Evolutionary conservation across 441 rosid genomes (phyloP).

Genomic region (Gossypium laxum): DNA sequence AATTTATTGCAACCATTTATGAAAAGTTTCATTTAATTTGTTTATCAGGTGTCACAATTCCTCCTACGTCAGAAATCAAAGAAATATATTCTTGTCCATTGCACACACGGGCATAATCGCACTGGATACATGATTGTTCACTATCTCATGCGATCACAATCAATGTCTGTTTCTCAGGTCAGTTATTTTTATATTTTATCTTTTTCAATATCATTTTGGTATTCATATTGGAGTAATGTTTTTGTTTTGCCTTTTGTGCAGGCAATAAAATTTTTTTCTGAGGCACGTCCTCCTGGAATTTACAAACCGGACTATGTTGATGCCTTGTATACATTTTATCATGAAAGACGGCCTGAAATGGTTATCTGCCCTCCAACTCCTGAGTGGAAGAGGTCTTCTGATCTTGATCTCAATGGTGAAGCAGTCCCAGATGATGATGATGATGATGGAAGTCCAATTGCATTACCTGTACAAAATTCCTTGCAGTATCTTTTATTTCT

Average conservation of each 20-base stretch:
- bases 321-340: conserved; percentile 73
- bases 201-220: not conserved
- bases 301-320: conserved; percentile 87
- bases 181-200: conserved; percentile 1
- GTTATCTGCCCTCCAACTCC: conserved; percentile 75
- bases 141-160: conserved; percentile 72
- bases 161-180: conserved; percentile 83
- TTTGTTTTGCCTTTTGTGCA: conserved; percentile 26
- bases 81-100: conserved; percentile 84
- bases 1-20: not conserved
- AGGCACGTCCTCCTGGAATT: conserved; percentile 96
- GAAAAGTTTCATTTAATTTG: not conserved
- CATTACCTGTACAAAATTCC: conserved; percentile 44
- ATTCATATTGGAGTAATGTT: not conserved
- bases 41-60: conserved; percentile 65
- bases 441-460: conserved; percentile 65
- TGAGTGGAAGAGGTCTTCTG: conserved; percentile 93
- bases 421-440: conserved; percentile 83
- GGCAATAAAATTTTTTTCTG: conserved; percentile 78
- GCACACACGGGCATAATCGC: conserved; percentile 97
- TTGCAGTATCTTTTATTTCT: conserved; percentile 14
- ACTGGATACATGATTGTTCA: conserved; percentile 96
- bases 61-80: conserved; percentile 59
- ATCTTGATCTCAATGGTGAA: conserved; percentile 97
- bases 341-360: conserved; percentile 74